Evolutionary conservation across 805 yeast species (phyloP).

Genomic region (Kodamaea kakaduensis): DNA sequence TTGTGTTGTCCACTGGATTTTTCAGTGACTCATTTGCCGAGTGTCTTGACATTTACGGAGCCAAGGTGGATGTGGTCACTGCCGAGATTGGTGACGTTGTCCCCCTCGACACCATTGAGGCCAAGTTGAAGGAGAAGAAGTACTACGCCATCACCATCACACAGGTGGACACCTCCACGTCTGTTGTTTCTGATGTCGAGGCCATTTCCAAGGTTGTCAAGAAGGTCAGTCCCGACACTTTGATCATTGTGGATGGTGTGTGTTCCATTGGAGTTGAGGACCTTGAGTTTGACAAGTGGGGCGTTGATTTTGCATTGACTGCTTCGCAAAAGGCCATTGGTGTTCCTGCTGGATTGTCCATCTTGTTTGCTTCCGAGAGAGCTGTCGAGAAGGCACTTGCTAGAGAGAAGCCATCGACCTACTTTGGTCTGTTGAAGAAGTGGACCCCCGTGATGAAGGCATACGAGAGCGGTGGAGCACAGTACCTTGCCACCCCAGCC

Average conservation of each 20-base stretch:
- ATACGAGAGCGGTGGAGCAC: slow-evolving; percentile 72
- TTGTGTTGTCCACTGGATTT: slow-evolving; percentile 86
- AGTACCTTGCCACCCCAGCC: slow-evolving; percentile 97
- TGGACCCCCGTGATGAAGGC: slow-evolving; percentile 90
- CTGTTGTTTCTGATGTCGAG: slow-evolving; percentile 76
- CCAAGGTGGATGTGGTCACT: slow-evolving; percentile 66
- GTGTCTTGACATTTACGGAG: slow-evolving; percentile 67
- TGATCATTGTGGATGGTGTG: slow-evolving; percentile 88
- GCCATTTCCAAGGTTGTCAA: slow-evolving; percentile 59
- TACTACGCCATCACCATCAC: slow-evolving; percentile 79
- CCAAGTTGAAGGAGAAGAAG: slow-evolving; percentile 45
- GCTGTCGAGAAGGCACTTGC: slow-evolving; percentile 60
- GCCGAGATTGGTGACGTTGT: slow-evolving; percentile 75
- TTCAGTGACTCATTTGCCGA: slow-evolving; percentile 83
- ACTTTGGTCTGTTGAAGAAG: slow-evolving; percentile 67
- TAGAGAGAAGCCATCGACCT: slow-evolving; percentile 47
- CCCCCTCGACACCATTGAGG: slow-evolving; percentile 51
- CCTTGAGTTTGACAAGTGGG: slow-evolving; percentile 84
- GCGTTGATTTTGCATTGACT: slow-evolving; percentile 78
- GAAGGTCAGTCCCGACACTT: slow-evolving; percentile 67
- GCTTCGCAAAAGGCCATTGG: slow-evolving; percentile 97
- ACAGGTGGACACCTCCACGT: slow-evolving; percentile 95
- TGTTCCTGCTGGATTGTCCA: slow-evolving; percentile 86
- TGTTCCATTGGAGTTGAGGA: slow-evolving; percentile 91
- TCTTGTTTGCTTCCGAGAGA: slow-evolving; percentile 70